Evolutionary conservation across 257 asterid genomes (phyloP).

Genomic region (Solanum appendiculatum): DNA sequence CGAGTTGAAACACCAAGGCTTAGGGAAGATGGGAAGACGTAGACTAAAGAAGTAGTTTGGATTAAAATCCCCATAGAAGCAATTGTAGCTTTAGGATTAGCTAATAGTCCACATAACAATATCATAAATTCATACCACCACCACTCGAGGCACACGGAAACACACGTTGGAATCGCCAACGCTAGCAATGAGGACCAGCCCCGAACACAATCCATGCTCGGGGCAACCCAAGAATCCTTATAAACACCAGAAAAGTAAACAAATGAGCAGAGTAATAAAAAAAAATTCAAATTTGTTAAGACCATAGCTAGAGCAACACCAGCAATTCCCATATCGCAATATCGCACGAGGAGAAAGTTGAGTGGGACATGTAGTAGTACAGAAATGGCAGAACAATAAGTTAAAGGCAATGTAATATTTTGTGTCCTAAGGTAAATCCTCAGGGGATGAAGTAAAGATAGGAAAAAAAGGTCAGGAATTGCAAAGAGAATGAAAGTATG

Average conservation of each 20-base stretch:
- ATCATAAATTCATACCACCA: constrained; percentile 99
- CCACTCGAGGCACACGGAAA: constrained; percentile 89
- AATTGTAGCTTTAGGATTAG: constrained; percentile 65
- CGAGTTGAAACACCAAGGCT: constrained; percentile 80
- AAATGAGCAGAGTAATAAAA: constrained; percentile 36
- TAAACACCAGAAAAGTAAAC: constrained; percentile 60
- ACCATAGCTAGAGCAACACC: constrained; percentile 91
- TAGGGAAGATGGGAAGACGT: constrained; percentile 78
- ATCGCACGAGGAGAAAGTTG: constrained; percentile 50
- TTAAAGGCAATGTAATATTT: constrained; percentile 58
- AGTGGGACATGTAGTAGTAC: constrained; percentile 63
- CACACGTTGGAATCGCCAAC: constrained; percentile 64
- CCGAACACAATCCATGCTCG: constrained; percentile 45
- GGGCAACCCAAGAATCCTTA: constrained; percentile 60
- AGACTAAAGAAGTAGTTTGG: constrained; percentile 78
- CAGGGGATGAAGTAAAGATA: constrained; percentile 71
- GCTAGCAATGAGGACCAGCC: constrained; percentile 71
- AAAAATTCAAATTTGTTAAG: constrained; percentile 58
- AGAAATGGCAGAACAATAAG: constrained; percentile 56
- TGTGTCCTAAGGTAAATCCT: constrained; percentile 74
- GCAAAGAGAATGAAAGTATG: constrained; percentile 70
- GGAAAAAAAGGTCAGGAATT: constrained; percentile 76
- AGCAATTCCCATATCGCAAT: constrained; percentile 45
- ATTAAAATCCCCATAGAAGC: constrained; percentile 89
- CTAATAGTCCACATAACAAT: constrained; percentile 59